phyloP scores from a whole-genome alignment of 345 rosid genomes.

The Rhizophora mangle region DNA sequence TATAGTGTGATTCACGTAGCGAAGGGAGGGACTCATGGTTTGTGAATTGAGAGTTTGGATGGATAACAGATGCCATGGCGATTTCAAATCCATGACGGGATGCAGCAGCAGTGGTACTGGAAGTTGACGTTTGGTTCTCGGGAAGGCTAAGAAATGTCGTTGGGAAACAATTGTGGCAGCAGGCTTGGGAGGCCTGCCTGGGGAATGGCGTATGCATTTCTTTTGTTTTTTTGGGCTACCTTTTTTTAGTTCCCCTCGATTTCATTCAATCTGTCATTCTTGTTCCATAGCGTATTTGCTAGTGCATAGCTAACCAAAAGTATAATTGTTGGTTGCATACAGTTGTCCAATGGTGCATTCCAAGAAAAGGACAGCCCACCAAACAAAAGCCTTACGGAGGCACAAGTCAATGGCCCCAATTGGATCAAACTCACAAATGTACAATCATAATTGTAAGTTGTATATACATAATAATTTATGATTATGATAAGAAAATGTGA shows the following conservation, averaged over 20 bases:
- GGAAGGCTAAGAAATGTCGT: conserved; percentile 40
- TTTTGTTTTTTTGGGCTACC: neutral
- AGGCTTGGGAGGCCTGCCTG: conserved; percentile 43
- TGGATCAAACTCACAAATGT: no score
- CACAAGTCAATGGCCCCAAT: no score
- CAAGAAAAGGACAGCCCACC: no score
- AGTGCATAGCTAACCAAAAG: conserved; percentile 1
- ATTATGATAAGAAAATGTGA: no score
- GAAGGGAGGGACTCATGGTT: conserved; percentile 85
- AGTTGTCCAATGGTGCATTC: conserved; percentile 8
- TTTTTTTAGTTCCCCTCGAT: neutral
- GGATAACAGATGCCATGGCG: conserved; percentile 42
- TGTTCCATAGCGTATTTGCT: neutral
- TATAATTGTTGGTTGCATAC: neutral
- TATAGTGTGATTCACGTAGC: conserved; percentile 47
- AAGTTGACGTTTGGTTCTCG: conserved; percentile 4
- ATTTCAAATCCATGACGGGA: conserved; percentile 43
- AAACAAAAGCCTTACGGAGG: no score
- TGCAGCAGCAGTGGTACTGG: conserved; percentile 14
- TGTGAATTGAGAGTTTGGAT: conserved; percentile 49
- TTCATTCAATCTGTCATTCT: neutral
- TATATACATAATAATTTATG: no score
- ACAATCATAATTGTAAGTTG: no score
- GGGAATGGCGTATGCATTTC: conserved; percentile 44
- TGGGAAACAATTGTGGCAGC: conserved; percentile 55